Evolutionary conservation across 176 grass and related monocot genomes (phyloP).

Genomic region (Otatea glauca): DNA sequence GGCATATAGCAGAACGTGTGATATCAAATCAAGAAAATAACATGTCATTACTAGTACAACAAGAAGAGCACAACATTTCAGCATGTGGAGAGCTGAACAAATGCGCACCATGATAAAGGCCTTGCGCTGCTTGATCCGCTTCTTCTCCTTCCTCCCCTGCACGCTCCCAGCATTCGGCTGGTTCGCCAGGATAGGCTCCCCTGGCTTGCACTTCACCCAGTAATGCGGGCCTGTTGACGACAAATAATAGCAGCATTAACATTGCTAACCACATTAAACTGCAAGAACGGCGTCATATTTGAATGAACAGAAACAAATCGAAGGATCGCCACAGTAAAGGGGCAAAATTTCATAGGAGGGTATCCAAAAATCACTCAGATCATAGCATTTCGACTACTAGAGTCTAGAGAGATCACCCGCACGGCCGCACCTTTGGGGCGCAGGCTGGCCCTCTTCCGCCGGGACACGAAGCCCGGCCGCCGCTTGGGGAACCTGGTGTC

Average conservation of each 20-base stretch:
- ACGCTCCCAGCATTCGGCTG: conserved; percentile 59
- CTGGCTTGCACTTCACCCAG: conserved; percentile 60
- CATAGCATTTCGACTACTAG: background rate
- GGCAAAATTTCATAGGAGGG: background rate
- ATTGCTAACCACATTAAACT: background rate
- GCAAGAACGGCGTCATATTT: background rate
- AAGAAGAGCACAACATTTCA: background rate
- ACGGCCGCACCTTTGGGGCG: conserved; percentile 81
- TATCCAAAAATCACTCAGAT: conserved; percentile 9
- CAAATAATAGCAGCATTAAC: background rate
- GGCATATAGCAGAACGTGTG: background rate
- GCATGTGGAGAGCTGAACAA: background rate
- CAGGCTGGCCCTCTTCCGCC: conserved; percentile 79
- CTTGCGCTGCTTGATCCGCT: conserved; percentile 65
- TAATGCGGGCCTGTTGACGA: conserved; percentile 36
- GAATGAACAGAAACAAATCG: background rate
- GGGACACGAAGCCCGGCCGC: conserved; percentile 65
- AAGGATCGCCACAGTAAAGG: background rate
- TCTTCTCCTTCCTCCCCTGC: conserved; percentile 62
- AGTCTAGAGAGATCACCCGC: background rate
- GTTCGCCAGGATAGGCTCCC: conserved; percentile 47
- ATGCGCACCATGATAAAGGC: conserved; percentile 52
- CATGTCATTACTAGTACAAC: background rate
- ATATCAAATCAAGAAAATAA: background rate
- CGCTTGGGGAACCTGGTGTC: conserved; percentile 73